Base-by-base conservation (phyloP, 176 grass and related monocot genomes). In the Elaeis guineensis region DNA sequence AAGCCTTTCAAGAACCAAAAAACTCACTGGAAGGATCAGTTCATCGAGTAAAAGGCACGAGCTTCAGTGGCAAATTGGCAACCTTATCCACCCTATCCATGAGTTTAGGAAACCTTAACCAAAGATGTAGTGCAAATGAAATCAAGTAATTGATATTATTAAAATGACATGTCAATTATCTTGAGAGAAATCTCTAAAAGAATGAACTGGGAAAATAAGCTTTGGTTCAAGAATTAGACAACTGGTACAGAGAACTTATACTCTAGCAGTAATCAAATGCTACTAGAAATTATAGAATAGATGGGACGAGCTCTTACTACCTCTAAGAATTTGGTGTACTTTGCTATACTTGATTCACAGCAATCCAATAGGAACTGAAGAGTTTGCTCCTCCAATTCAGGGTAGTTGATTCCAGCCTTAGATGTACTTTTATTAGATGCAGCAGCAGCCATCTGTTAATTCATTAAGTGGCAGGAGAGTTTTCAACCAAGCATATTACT, bases 281-380 rank as follows among this genome's bases (percentile, higher is more conserved):
- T 14, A 44, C 35, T 14, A 44, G 9, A 44, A 14, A 44, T 44
- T 44, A 44, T 9, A 44, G 3, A 54, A 67, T 8, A 1, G 49
- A 59, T 49, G 35, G 35, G 35, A 44, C 0, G 1, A 12, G 3
- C 8, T 44, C 35, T 44, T 11, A 44, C 35, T 44, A 97, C 93
- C 93, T 97, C 78, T 70, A 97, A 66, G 70, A 72, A 97, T 53
- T 85, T 89, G 0, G 78, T 81, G 54, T 97, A 97, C 35, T 77
- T 89, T 72, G 67, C 50, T 71, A 97, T 85, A 21, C 66, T 85
- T 66, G 84, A 73, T 76, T 97, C 93, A 73, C 88, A 97, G 30
- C 66, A 78, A 81, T 97, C 93, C 73, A 85, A 77, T 66, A 97
- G 80, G 77, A 85, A 97, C 84, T 92, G 93, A 80, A 97, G 84